These are phyloP conservation scores for Chrysochromulina parva DNA, from an alignment of 78 protist genomes.

Conservation along the genomic window DNA sequence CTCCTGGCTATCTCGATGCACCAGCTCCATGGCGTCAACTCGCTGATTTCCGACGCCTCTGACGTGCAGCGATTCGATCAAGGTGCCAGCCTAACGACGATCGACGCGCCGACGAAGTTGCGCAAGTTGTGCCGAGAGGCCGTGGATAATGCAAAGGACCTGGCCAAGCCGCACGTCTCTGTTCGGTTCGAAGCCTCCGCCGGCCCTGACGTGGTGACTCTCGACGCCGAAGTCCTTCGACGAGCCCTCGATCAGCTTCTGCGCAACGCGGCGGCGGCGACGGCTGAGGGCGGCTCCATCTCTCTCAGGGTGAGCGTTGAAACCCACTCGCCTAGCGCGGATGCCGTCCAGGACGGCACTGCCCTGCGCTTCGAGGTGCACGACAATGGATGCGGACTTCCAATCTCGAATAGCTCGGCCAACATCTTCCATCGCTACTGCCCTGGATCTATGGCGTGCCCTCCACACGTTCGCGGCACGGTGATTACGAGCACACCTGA, in stretches of 20 bases:
- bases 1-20: neutral
- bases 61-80: neutral
- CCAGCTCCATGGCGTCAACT: no score
- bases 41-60: neutral
- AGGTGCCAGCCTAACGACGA: neutral
- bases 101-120: neutral
- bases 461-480: no score
- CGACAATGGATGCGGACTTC: slow-evolving; percentile 6
- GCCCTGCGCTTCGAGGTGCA: neutral
- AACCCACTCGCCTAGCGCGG: neutral
- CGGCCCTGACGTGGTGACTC: neutral
- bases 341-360: no score
- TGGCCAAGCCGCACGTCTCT: neutral
- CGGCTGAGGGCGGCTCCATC: neutral
- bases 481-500: no score
- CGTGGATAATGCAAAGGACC: neutral
- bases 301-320: neutral
- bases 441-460: neutral
- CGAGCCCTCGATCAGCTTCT: neutral
- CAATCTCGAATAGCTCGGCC: neutral
- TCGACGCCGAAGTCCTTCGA: neutral
- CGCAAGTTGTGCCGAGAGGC: no score
- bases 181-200: neutral
- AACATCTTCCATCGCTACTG: neutral
- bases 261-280: neutral